These are phyloP conservation scores for Cyclotella baltica DNA, from an alignment of 108 stramenopile genomes.

Conservation along the genomic window DNA sequence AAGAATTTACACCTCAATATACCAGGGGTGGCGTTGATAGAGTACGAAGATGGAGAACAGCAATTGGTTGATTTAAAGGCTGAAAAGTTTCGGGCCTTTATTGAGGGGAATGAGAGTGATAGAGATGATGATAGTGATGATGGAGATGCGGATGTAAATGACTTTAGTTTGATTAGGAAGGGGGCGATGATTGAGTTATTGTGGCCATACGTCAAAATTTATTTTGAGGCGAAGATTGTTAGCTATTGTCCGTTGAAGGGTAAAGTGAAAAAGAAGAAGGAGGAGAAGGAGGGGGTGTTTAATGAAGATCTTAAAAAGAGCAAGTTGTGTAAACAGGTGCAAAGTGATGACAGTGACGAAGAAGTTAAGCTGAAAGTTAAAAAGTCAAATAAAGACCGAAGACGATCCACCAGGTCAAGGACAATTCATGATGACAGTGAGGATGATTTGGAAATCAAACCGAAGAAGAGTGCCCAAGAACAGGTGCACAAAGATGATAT, in stretches of 20 bases:
- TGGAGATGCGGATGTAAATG: conserved; percentile 12
- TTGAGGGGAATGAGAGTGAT: conserved; percentile 4
- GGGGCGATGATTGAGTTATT: conserved; percentile 38
- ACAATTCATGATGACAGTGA: no score
- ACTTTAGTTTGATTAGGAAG: conserved; percentile 22
- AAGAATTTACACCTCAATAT: conserved; percentile 13
- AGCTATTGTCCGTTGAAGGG: conserved; percentile 31
- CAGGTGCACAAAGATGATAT: neutral
- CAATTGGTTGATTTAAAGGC: conserved; percentile 37
- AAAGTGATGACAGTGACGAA: no score
- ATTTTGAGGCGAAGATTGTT: conserved; percentile 39
- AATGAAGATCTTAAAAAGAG: no score
- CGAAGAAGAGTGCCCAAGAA: neutral
- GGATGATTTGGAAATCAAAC: no score
- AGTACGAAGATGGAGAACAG: conserved; percentile 46
- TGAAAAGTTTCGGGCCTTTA: conserved; percentile 39
- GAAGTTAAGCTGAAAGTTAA: no score
- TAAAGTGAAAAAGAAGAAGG: no score
- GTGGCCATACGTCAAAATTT: conserved; percentile 36
- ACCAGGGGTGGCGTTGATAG: conserved; percentile 42
- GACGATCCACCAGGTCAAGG: no score
- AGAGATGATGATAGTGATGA: conserved; percentile 23
- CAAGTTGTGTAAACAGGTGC: no score
- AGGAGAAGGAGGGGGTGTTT: no score
- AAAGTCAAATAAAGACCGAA: no score